phyloP scores from a whole-genome alignment of 2,329 filamentous ascomycete species.

The Tolypocladium endophyticum region DNA sequence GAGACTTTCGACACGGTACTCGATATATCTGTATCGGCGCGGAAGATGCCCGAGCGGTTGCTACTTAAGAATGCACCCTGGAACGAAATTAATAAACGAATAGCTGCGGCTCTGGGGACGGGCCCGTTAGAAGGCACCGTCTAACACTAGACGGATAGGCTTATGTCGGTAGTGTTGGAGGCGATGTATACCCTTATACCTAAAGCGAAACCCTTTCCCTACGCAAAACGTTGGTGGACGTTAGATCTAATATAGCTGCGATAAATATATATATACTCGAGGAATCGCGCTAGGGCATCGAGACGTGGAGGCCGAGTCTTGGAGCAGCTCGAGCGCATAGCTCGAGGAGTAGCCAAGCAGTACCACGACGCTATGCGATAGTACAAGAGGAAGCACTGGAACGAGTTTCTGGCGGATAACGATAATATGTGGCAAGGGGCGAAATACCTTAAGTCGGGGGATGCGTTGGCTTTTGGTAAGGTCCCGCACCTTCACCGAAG shows the following conservation, averaged over 20 bases:
- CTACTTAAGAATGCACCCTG: too few relatives aligned
- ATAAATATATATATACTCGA: conserved; percentile 15
- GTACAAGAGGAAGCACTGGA: conserved; percentile 5
- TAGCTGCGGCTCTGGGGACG: too few relatives aligned
- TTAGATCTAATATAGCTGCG: conserved; percentile 16
- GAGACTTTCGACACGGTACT: too few relatives aligned
- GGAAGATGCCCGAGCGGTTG: too few relatives aligned
- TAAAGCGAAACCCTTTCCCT: conserved; percentile 13
- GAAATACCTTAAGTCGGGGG: background rate
- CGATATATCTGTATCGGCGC: too few relatives aligned
- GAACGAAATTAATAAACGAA: too few relatives aligned
- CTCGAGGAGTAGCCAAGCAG: conserved; percentile 10
- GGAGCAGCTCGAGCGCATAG: conserved; percentile 9
- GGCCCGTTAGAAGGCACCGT: too few relatives aligned
- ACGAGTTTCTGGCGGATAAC: conserved; percentile 1
- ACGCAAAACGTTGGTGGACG: conserved; percentile 19
- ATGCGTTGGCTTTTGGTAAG: background rate
- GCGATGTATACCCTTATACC: conserved; percentile 8
- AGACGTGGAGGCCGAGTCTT: conserved; percentile 5
- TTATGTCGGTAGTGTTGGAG: too few relatives aligned
- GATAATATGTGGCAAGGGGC: conserved; percentile 1
- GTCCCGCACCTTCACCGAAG: background rate
- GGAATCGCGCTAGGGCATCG: conserved; percentile 12
- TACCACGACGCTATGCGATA: conserved; percentile 14
- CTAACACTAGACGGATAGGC: too few relatives aligned